Percentiles rank a stretch among this genome's conserved stretches.
phyloP scores from a whole-genome alignment of 345 rosid species.

The Boechera divaricarpa region DNA sequence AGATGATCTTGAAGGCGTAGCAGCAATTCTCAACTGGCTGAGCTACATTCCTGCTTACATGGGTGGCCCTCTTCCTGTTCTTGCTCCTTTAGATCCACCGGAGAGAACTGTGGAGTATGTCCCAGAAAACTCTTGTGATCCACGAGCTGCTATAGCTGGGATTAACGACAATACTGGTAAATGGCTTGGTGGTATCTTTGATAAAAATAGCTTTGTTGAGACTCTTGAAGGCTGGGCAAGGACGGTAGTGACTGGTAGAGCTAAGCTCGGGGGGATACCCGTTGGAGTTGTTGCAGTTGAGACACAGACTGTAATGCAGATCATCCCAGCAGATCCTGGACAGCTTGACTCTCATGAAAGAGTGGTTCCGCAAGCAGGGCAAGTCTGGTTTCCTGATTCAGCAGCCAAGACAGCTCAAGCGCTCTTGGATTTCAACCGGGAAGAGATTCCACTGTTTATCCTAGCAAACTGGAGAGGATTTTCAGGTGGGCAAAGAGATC shows the following conservation, averaged over 20 bases:
- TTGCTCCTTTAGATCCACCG: slow-evolving; percentile 69
- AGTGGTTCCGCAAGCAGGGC: slow-evolving; percentile 99
- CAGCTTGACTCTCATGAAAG: slow-evolving; percentile 99
- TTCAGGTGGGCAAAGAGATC: slow-evolving; percentile 99
- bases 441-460: slow-evolving; percentile 94
- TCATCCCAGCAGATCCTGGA: slow-evolving; percentile 99
- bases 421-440: slow-evolving; percentile 89
- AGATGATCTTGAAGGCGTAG: slow-evolving; percentile 96
- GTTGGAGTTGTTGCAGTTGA: slow-evolving; percentile 98
- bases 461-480: slow-evolving; percentile 99
- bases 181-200: slow-evolving; percentile 97
- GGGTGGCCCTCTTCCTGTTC: slow-evolving; percentile 86
- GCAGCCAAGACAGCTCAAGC: slow-evolving; percentile 98
- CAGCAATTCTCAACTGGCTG: slow-evolving; percentile 92
- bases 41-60: slow-evolving; percentile 81
- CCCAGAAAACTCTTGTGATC: slow-evolving; percentile 93
- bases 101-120: slow-evolving; percentile 88
- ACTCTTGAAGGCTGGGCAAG: slow-evolving; percentile 99
- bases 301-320: slow-evolving; percentile 98
- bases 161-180: slow-evolving; percentile 63
- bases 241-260: slow-evolving; percentile 99
- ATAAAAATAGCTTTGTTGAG: slow-evolving; percentile 91
- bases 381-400: slow-evolving; percentile 99
- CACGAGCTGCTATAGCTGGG: slow-evolving; percentile 96
- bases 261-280: slow-evolving; percentile 98